phyloP scores from a whole-genome alignment of 306 rosid species.

The Prunus armeniaca region DNA sequence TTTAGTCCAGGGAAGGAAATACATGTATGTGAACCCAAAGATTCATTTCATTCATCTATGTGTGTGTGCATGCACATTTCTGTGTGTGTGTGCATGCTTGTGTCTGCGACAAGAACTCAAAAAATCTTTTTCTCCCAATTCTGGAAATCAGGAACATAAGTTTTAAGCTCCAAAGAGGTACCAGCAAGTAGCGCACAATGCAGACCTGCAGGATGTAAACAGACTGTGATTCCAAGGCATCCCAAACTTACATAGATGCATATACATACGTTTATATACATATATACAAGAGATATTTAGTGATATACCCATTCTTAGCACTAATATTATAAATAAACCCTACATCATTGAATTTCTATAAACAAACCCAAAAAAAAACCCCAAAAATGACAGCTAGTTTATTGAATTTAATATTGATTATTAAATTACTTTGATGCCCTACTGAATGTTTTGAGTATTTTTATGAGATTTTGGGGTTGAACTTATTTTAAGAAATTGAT shows the following conservation, averaged over 20 bases:
- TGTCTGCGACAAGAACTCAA: conserved; percentile 3
- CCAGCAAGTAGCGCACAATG: conserved; percentile 96
- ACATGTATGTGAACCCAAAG: background rate
- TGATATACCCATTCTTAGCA: too few relatives aligned
- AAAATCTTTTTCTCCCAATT: background rate
- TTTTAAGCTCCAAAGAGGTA: conserved; percentile 31
- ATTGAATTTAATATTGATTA: too few relatives aligned
- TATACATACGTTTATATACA: background rate
- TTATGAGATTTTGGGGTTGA: too few relatives aligned
- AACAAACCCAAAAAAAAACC: too few relatives aligned
- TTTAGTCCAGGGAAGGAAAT: background rate
- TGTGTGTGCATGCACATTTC: background rate
- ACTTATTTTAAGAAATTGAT: too few relatives aligned
- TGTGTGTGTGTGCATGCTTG: background rate
- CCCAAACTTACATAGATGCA: conserved; percentile 22
- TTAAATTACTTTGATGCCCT: too few relatives aligned
- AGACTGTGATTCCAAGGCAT: conserved; percentile 21
- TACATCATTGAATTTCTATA: too few relatives aligned
- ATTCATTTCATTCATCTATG: too few relatives aligned
- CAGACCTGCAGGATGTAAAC: conserved; percentile 62
- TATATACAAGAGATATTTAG: too few relatives aligned
- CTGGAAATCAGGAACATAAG: conserved; percentile 1
- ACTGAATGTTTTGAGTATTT: too few relatives aligned
- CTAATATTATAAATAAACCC: too few relatives aligned
- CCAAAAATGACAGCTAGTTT: too few relatives aligned